Percentiles rank a stretch among this genome's conserved stretches.
phyloP scores from a whole-genome alignment of 202 grass and related monocot species.

The Alloteropsis angusta region DNA sequence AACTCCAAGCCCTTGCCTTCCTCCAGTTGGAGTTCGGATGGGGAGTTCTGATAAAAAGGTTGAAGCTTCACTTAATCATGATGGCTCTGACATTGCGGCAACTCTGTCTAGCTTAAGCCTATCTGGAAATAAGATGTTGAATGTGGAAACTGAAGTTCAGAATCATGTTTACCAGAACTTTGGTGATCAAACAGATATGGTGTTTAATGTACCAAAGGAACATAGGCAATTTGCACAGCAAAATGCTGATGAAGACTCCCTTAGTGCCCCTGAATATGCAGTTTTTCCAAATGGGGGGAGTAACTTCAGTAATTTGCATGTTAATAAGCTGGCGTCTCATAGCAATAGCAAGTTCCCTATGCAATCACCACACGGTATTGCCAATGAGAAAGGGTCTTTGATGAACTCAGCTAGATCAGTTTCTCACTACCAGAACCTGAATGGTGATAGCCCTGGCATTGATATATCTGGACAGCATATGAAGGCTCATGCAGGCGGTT shows the following conservation, averaged over 20 bases:
- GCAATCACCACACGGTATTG: conserved; percentile 39
- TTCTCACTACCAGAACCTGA: conserved; percentile 43
- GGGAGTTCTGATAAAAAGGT: conserved; percentile 39
- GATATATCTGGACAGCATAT: conserved; percentile 41
- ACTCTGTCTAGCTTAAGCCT: conserved; percentile 54
- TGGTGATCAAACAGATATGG: conserved; percentile 38
- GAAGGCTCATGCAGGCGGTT: conserved; percentile 37
- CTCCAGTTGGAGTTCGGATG: conserved; percentile 82
- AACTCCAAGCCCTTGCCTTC: conserved; percentile 79
- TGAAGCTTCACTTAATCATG: conserved; percentile 38
- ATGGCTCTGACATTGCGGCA: conserved; percentile 43
- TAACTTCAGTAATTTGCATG: conserved; percentile 29
- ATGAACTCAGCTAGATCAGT: conserved; percentile 33
- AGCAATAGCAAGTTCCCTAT: conserved; percentile 41
- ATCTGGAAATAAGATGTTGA: conserved; percentile 33
- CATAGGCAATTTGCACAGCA: conserved; percentile 39
- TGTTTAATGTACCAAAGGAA: conserved; percentile 39
- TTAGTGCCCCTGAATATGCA: conserved; percentile 40
- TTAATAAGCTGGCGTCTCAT: conserved; percentile 39
- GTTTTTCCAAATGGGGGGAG: conserved; percentile 40
- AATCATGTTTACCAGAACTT: conserved; percentile 45
- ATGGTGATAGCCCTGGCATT: conserved; percentile 40
- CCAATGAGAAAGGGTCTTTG: conserved; percentile 48
- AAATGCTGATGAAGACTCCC: conserved; percentile 23
- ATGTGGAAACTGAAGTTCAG: conserved; percentile 46